phyloP scores from a whole-genome alignment of 495 filamentous ascomycete genomes.

The Talaromyces proteolyticus region DNA sequence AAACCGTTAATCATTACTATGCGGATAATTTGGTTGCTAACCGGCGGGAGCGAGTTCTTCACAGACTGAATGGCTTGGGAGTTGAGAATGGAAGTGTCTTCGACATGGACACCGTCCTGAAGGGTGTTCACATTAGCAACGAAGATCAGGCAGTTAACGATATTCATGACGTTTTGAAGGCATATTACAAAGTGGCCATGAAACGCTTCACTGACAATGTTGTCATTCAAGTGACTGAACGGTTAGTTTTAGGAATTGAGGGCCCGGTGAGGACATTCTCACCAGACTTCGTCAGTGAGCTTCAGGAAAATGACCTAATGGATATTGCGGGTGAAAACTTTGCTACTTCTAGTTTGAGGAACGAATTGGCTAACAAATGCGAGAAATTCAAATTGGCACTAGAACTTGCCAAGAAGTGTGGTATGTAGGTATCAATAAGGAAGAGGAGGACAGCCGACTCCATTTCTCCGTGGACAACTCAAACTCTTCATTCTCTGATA shows the following conservation, averaged over 20 bases:
- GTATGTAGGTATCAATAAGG: too few species aligned
- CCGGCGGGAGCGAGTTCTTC: constrained; percentile 15
- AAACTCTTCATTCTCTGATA: neutral
- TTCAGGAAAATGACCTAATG: constrained; percentile 24
- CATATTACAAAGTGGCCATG: constrained; percentile 31
- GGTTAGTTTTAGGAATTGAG: neutral
- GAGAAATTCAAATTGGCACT: constrained; percentile 3
- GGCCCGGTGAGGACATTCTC: constrained; percentile 5
- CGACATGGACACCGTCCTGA: neutral
- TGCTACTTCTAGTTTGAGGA: constrained; percentile 5
- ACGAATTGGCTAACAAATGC: neutral
- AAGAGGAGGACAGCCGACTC: too few species aligned
- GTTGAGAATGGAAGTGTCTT: neutral
- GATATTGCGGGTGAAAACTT: constrained; percentile 35
- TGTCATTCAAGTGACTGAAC: constrained; percentile 11
- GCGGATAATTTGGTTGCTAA: constrained; percentile 19
- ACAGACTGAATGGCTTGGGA: neutral
- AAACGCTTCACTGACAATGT: constrained; percentile 25
- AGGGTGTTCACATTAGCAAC: constrained; percentile 13
- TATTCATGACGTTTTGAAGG: constrained; percentile 32
- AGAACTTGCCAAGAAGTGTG: constrained; percentile 4
- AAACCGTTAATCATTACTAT: constrained; percentile 31
- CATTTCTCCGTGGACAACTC: too few species aligned
- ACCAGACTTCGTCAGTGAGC: constrained; percentile 16
- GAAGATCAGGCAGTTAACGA: constrained; percentile 28